phyloP scores from a whole-genome alignment of 2,329 filamentous ascomycete species.

The Alternaria sp. region DNA sequence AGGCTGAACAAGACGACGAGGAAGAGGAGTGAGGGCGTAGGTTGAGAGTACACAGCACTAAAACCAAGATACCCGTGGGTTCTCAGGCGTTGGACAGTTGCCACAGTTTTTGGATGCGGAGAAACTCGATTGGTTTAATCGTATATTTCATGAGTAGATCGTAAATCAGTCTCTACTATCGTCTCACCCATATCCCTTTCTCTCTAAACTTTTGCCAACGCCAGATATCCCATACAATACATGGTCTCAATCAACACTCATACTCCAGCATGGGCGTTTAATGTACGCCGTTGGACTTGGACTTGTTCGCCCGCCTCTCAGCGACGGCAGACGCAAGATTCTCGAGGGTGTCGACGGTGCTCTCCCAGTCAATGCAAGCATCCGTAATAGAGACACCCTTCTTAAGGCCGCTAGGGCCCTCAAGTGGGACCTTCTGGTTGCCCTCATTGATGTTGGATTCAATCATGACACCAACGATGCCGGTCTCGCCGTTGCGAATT shows the following conservation, averaged over 20 bases:
- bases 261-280: background rate
- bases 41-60: background rate
- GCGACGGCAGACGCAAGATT: constrained; percentile 85
- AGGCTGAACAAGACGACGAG: constrained; percentile 15
- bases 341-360: constrained; percentile 81
- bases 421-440: constrained; percentile 77
- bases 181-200: background rate
- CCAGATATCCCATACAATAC: constrained; percentile 18
- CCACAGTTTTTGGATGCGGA: background rate
- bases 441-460: constrained; percentile 96
- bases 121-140: background rate
- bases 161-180: constrained; percentile 4
- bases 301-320: constrained; percentile 67
- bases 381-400: constrained; percentile 95
- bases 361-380: constrained; percentile 94
- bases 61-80: constrained; percentile 11
- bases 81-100: background rate
- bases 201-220: constrained; percentile 9
- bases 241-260: background rate
- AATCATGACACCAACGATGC: constrained; percentile 97
- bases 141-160: background rate
- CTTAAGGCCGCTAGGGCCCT: constrained; percentile 80
- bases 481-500: constrained; percentile 83
- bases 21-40: constrained; percentile 20
- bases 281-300: constrained; percentile 34